Evolutionary conservation across 2,329 filamentous ascomycete genomes (phyloP), one percentile per base, ranked within the genome.

Genomic region (Dendryphion nanum): DNA sequence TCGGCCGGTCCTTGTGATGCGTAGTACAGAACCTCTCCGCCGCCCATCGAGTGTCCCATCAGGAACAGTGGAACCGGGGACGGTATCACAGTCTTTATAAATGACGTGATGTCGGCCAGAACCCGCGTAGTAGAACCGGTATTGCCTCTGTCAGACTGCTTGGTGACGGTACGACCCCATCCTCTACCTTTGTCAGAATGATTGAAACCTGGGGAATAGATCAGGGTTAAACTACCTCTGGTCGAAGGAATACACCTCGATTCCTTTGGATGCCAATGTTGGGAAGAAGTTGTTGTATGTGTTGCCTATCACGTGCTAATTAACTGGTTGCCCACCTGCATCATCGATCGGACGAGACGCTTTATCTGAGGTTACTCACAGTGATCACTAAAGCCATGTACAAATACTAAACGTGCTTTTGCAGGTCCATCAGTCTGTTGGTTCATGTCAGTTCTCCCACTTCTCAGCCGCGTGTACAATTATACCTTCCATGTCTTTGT

Each of bases 301-400:
- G 66, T 86, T 82, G 63, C 86, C 72, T 75, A 40, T 44, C 45
- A 42, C 29, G 33, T 53, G 53, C 61, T 30, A 63, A 45, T 23
- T 7, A 16, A 14, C 17, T n/a, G 10, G 23, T 26, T 15, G 14
- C n/a, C n/a, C n/a, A n/a, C n/a, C n/a, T n/a, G n/a, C n/a, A n/a
- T n/a, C n/a, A n/a, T n/a, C n/a, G 8, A 6, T 8, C 7, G 7
- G 15, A 8, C 7, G 4, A 6, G 4, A 14, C 4, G 15, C 26
- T 2, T n/a, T n/a, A n/a, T n/a, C n/a, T n/a, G n/a, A n/a, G 4
- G 15, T 28, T 28, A 44, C 61, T 46, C 61, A 73, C 73, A 74
- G 66, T 94, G 88, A 66, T 95, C 90, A 64, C 82, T 89, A 74
- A 90, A 96, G 55, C 90, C 90, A 69, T 96, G 90, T 47, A 96